Percentiles rank a stretch among this genome's conserved stretches.
Conservation (phyloP, 345 rosid species). For the Syzygium aromaticum region DNA sequence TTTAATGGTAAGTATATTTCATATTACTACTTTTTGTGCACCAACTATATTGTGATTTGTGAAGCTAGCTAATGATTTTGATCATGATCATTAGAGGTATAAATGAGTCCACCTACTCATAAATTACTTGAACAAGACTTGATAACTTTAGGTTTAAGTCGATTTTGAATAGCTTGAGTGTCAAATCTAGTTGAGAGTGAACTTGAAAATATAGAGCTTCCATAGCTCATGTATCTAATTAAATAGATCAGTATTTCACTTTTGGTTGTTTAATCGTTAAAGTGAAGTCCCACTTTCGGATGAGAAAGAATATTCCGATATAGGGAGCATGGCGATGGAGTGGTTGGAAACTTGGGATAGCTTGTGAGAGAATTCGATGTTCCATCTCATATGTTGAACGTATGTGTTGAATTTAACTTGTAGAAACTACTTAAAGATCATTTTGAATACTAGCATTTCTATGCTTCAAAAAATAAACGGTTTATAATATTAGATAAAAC, state of each 20-base stretch:
- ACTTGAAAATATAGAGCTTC: background rate
- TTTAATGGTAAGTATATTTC: background rate
- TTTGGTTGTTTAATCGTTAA: background rate
- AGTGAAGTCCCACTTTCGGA: background rate
- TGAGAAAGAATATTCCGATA: background rate
- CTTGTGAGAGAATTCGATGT: background rate
- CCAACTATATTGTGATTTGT: background rate
- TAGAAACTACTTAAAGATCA: background rate
- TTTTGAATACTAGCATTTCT: background rate
- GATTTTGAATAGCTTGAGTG: background rate
- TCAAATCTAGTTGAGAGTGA: background rate
- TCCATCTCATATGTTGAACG: background rate
- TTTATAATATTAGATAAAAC: background rate
- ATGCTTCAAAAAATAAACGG: background rate
- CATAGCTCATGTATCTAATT: background rate
- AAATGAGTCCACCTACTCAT: background rate
- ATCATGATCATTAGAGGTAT: background rate
- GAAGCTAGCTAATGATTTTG: background rate
- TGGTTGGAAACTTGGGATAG: background rate
- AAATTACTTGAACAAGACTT: background rate
- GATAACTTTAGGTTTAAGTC: background rate
- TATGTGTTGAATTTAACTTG: background rate
- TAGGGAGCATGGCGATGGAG: background rate
- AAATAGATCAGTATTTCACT: background rate
- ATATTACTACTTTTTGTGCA: background rate